Evolutionary conservation across 1,139 yeast genomes (phyloP), one percentile per base, ranked within the genome.

Genomic region (Yamadazyma triangularis): DNA sequence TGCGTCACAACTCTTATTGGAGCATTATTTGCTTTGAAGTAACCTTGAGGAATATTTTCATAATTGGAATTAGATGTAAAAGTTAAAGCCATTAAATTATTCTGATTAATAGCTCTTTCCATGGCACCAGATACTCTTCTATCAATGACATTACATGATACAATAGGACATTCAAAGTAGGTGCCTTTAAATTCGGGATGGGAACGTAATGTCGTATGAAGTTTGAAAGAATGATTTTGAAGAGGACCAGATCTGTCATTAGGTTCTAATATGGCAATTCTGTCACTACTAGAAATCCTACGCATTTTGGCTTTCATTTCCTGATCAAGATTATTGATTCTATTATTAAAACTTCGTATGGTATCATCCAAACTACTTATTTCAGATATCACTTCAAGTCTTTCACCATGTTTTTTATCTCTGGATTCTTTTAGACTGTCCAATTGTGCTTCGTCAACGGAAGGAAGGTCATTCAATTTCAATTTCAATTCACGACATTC

Each of bases 131-230:
- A 84, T 46, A 69, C 70, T 4, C 48, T 48, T 11, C 55, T 54
- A 38, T 78, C 71, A 2, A 62, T 65, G 1, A 79, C 73, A 13
- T 72, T 65, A 27, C 93, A 65, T 0, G 84, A 68, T 24, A 87
- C 63, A n/a, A 79, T 61, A 0, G 96, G 93, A 2, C 95, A 93
- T 47, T 83, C 95, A 40, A 64, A 74, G 33, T 83, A 77, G 8
- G 51, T 51, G 0, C 58, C 58, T 24, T 56, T 49, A 30, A 73
- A 61, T 11, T 60, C 52, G 1, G 47, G 36, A 14, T 48, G 39
- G n/a, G 44, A 39, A 28, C 73, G 47, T 13, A 68, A 48, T 15
- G 45, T 42, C 13, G 42, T 42, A 35, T 64, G 72, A 0, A 62
- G 62, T 8, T 47, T 45, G 33, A 52, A 58, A 0, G 70, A 49